Evolutionary conservation across 495 filamentous ascomycete genomes (phyloP).

Genomic region (Physcia stellaris): DNA sequence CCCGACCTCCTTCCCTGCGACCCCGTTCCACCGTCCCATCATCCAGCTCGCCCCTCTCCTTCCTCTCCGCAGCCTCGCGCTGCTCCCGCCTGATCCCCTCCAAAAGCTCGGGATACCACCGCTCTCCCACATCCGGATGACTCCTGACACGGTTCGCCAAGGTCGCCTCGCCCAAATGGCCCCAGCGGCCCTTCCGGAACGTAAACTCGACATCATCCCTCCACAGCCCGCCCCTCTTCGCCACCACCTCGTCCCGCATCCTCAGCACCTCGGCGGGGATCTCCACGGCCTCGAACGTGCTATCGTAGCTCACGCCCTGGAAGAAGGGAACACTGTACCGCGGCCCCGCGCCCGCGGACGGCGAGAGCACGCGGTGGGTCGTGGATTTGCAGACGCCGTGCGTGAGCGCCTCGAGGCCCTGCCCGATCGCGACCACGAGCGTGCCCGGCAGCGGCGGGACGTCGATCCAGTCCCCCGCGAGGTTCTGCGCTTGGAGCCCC

Average conservation of each 20-base stretch:
- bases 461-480: conserved; percentile 64
- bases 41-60: background rate
- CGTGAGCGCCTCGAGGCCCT: conserved; percentile 83
- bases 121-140: conserved; percentile 79
- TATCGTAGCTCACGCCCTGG: conserved; percentile 74
- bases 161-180: conserved; percentile 34
- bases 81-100: conserved; percentile 14
- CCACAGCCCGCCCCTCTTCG: conserved; percentile 32
- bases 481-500: conserved; percentile 85
- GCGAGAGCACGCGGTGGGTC: conserved; percentile 68
- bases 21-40: background rate
- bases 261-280: conserved; percentile 54
- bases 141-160: conserved; percentile 73
- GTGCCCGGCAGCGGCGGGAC: conserved; percentile 36
- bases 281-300: conserved; percentile 59
- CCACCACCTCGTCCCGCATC: conserved; percentile 38
- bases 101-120: conserved; percentile 69
- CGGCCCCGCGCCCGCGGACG: conserved; percentile 49
- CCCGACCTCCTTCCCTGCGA: too few species aligned
- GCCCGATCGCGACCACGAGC: conserved; percentile 81
- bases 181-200: conserved; percentile 50
- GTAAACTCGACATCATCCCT: conserved; percentile 70
- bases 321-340: conserved; percentile 85
- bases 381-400: conserved; percentile 76
- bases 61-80: conserved; percentile 1